Evolutionary conservation across 352 stramenopile genomes (phyloP).

Genomic region (Elongisporangium anandrum): DNA sequence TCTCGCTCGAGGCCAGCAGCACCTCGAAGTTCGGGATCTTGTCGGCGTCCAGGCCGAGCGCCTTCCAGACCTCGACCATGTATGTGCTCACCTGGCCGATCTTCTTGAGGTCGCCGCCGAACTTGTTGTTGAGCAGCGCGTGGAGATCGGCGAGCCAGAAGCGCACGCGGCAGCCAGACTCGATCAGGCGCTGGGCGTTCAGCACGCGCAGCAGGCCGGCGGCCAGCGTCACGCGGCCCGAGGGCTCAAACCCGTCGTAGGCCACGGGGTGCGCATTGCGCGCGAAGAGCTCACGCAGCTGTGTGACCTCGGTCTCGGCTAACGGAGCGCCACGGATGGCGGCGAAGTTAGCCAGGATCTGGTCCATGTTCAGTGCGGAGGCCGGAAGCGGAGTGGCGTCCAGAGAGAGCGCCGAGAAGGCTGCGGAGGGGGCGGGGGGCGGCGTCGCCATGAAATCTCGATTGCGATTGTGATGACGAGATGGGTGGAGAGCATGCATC

Average conservation of each 20-base stretch:
- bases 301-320: slow-evolving; percentile 39
- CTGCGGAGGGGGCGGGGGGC: slow-evolving; percentile 29
- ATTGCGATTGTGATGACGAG: background rate
- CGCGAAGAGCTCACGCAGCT: slow-evolving; percentile 77
- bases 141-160: slow-evolving; percentile 99
- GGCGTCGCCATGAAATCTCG: slow-evolving; percentile 23
- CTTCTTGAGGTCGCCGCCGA: slow-evolving; percentile 97
- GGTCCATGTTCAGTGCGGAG: slow-evolving; percentile 42
- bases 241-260: slow-evolving; percentile 99
- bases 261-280: slow-evolving; percentile 81
- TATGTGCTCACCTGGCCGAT: slow-evolving; percentile 93
- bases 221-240: slow-evolving; percentile 98
- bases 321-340: slow-evolving; percentile 49
- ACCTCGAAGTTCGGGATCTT: slow-evolving; percentile 94
- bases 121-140: slow-evolving; percentile 99
- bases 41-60: slow-evolving; percentile 92
- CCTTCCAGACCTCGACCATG: slow-evolving; percentile 99
- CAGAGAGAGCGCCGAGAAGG: slow-evolving; percentile 51
- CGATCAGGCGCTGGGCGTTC: slow-evolving; percentile 92
- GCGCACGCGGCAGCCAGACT: slow-evolving; percentile 93
- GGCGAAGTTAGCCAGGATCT: slow-evolving; percentile 59
- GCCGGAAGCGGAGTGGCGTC: slow-evolving; percentile 18
- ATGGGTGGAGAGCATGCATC: background rate
- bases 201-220: slow-evolving; percentile 92
- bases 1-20: slow-evolving; percentile 96